Base-by-base conservation (phyloP, 1,139 yeast genomes). In the Wickerhamomyces sp. region DNA sequence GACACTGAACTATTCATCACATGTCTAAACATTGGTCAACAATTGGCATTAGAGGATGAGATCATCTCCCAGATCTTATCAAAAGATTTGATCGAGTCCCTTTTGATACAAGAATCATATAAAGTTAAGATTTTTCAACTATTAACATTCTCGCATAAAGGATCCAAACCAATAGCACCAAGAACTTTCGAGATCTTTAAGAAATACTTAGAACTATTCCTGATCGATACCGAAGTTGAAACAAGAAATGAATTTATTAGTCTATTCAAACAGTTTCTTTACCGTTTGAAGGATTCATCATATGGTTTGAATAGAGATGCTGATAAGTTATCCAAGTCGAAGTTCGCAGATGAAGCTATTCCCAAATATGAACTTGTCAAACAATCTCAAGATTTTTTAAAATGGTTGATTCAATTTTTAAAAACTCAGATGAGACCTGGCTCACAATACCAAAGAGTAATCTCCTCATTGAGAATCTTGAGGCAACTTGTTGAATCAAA, bases 201-300 rank as follows among this genome's bases (percentile, higher is more conserved):
- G 36, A 58, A 67, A 0, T 65, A 74, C 34, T 57, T 83, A 10
- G 76, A 75, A 48, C 63, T 69, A 10, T 72, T 82, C 50, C 73
- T 84, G 48, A 69, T 74, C 33, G 94, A 87, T 48, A 72, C 76
- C 11, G 79, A 84, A 43, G 73, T 89, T 13, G 93, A 84, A 47
- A 69, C 78, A 0, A 70, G 96, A 57, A 81, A 81, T 53, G 81
- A 77, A 43, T 78, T 85, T 44, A 69, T 73, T 31, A 81, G 91
- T 4, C 59, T 76, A 27, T 65, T 88, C 48, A 74, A 82, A 42
- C 79, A 73, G 44, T 81, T 89, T 52, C 60, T 87, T 6, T 65
- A 74, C 36, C 71, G 96, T 54, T 64, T 86, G 9, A 71, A 84
- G 48, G 94, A 84, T 44, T 84, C 93, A 0, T 65, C 81, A 1